These are phyloP conservation scores for Nosema granulosis DNA, from an alignment of 371 early-diverging fungal species.

Conservation along the genomic window DNA sequence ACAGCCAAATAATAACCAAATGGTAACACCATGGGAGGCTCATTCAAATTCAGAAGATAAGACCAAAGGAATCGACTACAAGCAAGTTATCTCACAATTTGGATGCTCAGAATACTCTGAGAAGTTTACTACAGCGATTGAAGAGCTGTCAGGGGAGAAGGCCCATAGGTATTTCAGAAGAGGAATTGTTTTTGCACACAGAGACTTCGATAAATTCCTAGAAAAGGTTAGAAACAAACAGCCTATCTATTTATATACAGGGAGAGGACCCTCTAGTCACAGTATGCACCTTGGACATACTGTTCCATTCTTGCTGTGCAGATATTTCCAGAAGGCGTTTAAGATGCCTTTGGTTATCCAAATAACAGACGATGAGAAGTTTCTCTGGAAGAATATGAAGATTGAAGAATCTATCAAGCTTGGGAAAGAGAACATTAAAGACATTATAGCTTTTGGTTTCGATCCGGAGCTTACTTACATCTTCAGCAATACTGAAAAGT, in stretches of 20 bases:
- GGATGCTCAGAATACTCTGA: conserved; percentile 71
- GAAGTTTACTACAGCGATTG: conserved; percentile 73
- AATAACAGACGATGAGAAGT: conserved; percentile 99
- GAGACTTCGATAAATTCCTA: conserved; percentile 81
- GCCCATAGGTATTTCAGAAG: conserved; percentile 82
- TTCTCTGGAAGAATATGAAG: conserved; percentile 81
- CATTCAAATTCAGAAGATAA: conserved; percentile 77
- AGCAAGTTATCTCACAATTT: conserved; percentile 82
- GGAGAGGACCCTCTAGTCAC: conserved; percentile 91
- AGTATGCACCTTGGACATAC: conserved; percentile 97
- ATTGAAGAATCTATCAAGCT: conserved; percentile 77
- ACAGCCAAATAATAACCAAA: no score
- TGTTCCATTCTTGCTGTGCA: conserved; percentile 93
- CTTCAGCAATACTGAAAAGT: conserved; percentile 83
- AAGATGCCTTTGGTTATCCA: conserved; percentile 91
- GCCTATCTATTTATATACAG: conserved; percentile 96
- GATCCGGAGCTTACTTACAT: conserved; percentile 95
- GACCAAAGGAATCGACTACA: conserved; percentile 83
- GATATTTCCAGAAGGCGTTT: conserved; percentile 92
- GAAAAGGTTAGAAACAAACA: conserved; percentile 79
- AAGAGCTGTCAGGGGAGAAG: conserved; percentile 75
- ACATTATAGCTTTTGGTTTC: conserved; percentile 95
- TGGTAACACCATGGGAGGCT: conserved; percentile 90
- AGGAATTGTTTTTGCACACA: conserved; percentile 91
- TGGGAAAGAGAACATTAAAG: conserved; percentile 80